Evolutionary conservation across 2,329 filamentous ascomycete species (phyloP).

Genomic region (Beauveria australis): DNA sequence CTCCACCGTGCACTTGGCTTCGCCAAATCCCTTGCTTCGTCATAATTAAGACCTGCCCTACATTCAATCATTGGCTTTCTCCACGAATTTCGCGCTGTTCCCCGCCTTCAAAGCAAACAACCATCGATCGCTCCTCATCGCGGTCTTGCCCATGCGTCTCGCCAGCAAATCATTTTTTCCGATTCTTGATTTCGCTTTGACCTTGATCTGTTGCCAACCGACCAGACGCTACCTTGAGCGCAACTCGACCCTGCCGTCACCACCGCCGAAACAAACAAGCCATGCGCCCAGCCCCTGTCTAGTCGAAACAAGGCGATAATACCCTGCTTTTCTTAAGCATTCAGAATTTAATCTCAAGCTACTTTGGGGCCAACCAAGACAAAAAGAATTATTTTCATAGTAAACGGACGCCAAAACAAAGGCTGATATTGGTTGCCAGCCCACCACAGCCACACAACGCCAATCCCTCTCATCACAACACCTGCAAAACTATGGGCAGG

Average conservation of each 20-base stretch:
- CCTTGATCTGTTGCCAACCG: background rate
- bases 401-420: background rate
- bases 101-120: background rate
- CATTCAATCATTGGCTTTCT: background rate
- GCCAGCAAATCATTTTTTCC: background rate
- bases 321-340: background rate
- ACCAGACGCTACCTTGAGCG: background rate
- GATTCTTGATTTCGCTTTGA: background rate
- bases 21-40: background rate
- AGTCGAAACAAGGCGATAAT: conserved; percentile 4
- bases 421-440: background rate
- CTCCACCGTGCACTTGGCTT: background rate
- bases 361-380: background rate
- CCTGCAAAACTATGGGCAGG: background rate
- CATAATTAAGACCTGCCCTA: background rate
- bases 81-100: background rate
- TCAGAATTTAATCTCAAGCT: background rate
- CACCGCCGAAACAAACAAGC: background rate
- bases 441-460: background rate
- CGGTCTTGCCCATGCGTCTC: background rate
- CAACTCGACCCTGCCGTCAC: background rate
- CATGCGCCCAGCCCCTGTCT: background rate
- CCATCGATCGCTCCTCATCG: background rate
- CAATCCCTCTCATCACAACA: background rate
- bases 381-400: background rate